A percentile compares a stretch with the other conserved stretches of the same genome.
These are phyloP conservation scores for Trichosanthes truncata DNA, from an alignment of 306 rosid species.

Conservation along the genomic window DNA sequence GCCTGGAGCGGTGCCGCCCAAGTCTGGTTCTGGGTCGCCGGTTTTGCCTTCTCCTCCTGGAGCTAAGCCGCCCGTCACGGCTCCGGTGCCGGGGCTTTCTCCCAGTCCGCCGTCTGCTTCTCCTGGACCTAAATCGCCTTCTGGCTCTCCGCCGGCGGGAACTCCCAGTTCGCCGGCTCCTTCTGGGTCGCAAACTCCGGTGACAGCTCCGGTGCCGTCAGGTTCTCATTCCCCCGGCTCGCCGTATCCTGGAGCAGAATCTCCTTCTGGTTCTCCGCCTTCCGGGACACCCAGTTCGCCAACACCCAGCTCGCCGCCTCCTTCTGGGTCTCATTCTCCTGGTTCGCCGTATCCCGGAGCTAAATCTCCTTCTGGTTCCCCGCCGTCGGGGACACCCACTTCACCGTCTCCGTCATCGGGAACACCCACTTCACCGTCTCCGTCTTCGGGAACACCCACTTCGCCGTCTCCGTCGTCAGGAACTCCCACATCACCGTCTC, in stretches of 20 bases:
- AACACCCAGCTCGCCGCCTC: not conserved
- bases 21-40: no score
- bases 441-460: not conserved
- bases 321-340: not conserved
- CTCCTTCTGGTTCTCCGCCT: slow-evolving; percentile 8
- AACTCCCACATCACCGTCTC: no score
- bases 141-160: not conserved
- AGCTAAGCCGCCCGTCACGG: no score
- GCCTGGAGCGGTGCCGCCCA: slow-evolving; percentile 4
- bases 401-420: not conserved
- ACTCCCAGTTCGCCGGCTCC: no score
- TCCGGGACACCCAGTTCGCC: not conserved
- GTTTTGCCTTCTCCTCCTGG: no score
- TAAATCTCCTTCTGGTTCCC: slow-evolving; percentile 11
- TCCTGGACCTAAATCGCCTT: slow-evolving; percentile 8
- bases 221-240: not conserved
- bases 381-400: not conserved
- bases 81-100: not conserved
- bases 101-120: not conserved
- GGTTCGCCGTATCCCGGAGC: not conserved
- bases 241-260: not conserved
- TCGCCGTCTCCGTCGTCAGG: no score
- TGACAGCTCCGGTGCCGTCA: not conserved
- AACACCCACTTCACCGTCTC: not conserved
- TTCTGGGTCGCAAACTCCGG: not conserved